Evolutionary conservation across 306 rosid species (phyloP), one percentile per base, ranked within the genome.

Genomic region (Alnus rubra): DNA sequence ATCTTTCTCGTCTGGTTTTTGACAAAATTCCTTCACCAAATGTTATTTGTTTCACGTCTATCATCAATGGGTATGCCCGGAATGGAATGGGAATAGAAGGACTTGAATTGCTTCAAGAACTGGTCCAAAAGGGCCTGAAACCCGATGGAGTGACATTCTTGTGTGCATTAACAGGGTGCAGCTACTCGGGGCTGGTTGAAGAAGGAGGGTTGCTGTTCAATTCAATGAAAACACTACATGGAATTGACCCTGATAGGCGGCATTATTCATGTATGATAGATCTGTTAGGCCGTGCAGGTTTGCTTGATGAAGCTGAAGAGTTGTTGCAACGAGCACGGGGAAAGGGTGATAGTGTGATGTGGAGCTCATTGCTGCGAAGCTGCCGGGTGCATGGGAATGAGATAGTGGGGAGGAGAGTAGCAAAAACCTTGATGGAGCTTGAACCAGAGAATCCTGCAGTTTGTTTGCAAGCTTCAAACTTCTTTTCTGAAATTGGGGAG

Each of bases 201-300:
- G 93, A 95, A 83, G 97, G 94, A 79, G 90, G 85, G 79, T 23
- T 77, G 30, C 49, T 95, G 44, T 88, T 92, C 56, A 85, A 92
- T 49, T 80, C 87, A 12, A 90, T 95, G 98, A 76, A 84, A 84
- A 82, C 81, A 18, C 78, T 65, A 45, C 74, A 85, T 60, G 88
- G 85, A 68, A 75, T 95, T 67, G 55, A 75, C 51, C 97, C 96
- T 12, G 90, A 86, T 76, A 78, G 86, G 69, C 86, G 81, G 74
- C 98, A 90, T 78, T 88, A 86, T 87, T 90, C 98, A 10, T 92
- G 97, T 75, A 88, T 91, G 91, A 86, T 92, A 62, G 98, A 92
- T 91, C 95, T 91, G 53, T 80, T 91, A 75, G 92, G 97, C 84
- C 92, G 97, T 0, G 89, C 89, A 0, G 98, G 97, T 77, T 85